These are phyloP conservation scores for Cryptococcus hybrid DNA, from an alignment of 1,284 basidiomycete species.

Conservation along the genomic window DNA sequence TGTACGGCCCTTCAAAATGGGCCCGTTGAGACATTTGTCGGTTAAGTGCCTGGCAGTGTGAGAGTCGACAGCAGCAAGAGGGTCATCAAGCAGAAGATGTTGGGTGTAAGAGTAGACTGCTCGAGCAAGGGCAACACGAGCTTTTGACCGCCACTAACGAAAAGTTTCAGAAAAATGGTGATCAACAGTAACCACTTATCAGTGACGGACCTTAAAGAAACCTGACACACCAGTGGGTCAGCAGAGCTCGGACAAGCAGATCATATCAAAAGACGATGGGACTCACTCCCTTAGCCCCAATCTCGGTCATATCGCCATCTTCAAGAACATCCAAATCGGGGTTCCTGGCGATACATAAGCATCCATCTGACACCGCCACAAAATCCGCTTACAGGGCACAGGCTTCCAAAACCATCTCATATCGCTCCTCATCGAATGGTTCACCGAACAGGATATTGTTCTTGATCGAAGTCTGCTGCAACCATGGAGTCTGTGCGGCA, in stretches of 20 bases:
- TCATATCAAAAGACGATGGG: conserved; percentile 12
- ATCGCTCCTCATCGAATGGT: conserved; percentile 62
- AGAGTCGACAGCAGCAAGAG: conserved; percentile 83
- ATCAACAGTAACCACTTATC: neutral
- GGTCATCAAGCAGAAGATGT: conserved; percentile 82
- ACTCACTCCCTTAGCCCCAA: conserved; percentile 62
- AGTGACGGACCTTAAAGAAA: conserved; percentile 25
- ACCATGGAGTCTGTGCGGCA: conserved; percentile 80
- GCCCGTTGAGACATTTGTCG: conserved; percentile 62
- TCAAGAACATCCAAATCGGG: conserved; percentile 71
- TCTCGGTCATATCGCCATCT: conserved; percentile 75
- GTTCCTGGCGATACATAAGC: conserved; percentile 10
- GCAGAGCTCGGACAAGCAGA: conserved; percentile 19
- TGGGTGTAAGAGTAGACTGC: conserved; percentile 58
- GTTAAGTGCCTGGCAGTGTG: conserved; percentile 77
- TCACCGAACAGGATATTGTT: conserved; percentile 70
- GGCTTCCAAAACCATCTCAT: conserved; percentile 69
- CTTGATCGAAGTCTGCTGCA: conserved; percentile 59
- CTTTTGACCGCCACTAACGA: conserved; percentile 73
- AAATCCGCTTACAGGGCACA: conserved; percentile 62
- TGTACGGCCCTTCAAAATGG: conserved; percentile 64
- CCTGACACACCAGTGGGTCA: conserved; percentile 5
- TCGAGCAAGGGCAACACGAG: conserved; percentile 59
- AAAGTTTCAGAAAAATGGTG: neutral
- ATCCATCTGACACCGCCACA: neutral